Conservation (phyloP, 2,329 filamentous ascomycete genomes). For the Stemphylium vesicarium region DNA sequence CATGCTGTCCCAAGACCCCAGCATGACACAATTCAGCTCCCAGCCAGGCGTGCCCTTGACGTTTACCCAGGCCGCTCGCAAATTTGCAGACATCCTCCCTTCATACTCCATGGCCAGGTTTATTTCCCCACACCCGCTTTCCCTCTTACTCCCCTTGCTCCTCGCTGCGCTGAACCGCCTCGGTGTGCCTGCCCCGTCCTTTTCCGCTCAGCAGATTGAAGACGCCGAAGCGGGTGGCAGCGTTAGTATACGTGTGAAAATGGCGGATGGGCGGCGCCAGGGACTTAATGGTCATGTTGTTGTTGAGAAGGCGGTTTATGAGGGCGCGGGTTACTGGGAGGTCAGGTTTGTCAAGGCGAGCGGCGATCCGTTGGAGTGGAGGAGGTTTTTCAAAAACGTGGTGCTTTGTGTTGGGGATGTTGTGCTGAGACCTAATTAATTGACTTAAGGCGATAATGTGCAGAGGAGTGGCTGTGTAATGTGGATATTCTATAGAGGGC, state of each 20-base stretch:
- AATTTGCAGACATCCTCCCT: slow-evolving; percentile 90
- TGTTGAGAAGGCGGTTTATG: slow-evolving; percentile 72
- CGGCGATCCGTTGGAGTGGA: slow-evolving; percentile 95
- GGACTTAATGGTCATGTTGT: slow-evolving; percentile 76
- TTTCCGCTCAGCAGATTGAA: slow-evolving; percentile 36
- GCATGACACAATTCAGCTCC: slow-evolving; percentile 81
- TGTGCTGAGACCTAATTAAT: slow-evolving; percentile 60
- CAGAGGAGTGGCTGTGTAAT: background rate
- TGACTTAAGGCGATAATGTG: background rate
- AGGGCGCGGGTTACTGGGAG: slow-evolving; percentile 70
- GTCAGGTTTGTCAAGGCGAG: slow-evolving; percentile 93
- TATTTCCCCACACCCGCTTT: slow-evolving; percentile 79
- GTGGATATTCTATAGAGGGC: background rate
- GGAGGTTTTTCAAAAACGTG: slow-evolving; percentile 96
- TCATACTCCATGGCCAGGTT: slow-evolving; percentile 88
- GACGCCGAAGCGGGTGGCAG: slow-evolving; percentile 56
- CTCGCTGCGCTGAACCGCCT: slow-evolving; percentile 82
- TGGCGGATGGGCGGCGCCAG: slow-evolving; percentile 74
- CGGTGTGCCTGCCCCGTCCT: slow-evolving; percentile 72
- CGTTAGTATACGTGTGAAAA: slow-evolving; percentile 73
- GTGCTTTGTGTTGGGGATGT: slow-evolving; percentile 85
- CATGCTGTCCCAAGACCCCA: slow-evolving; percentile 82
- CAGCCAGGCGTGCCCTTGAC: slow-evolving; percentile 79
- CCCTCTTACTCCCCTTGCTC: slow-evolving; percentile 79
- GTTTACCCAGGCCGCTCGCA: slow-evolving; percentile 85